phyloP scores from a whole-genome alignment of 2,329 filamentous ascomycete species.

The Penicillium concentricum region DNA sequence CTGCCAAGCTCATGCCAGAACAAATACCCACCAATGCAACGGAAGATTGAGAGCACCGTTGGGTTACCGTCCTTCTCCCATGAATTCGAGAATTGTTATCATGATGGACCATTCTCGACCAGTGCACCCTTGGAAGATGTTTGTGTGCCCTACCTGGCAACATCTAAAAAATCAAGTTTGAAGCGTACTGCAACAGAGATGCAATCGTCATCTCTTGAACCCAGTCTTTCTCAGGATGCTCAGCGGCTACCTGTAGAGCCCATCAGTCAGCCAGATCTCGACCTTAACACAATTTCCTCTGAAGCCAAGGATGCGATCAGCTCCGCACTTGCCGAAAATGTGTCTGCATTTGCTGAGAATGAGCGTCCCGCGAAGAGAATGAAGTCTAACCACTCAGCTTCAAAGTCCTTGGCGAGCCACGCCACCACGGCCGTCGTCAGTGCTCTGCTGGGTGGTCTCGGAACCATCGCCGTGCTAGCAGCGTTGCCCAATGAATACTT shows the following conservation, averaged over 20 bases:
- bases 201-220: constrained; percentile 11
- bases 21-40: not conserved
- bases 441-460: constrained; percentile 43
- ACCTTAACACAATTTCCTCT: constrained; percentile 8
- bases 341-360: constrained; percentile 10
- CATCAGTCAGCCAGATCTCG: constrained; percentile 14
- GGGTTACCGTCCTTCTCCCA: not conserved
- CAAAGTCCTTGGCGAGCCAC: constrained; percentile 34
- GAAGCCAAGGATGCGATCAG: constrained; percentile 11
- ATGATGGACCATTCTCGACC: constrained; percentile 23
- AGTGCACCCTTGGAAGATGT: not conserved
- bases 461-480: constrained; percentile 42
- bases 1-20: not conserved
- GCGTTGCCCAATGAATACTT: constrained; percentile 46
- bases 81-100: constrained; percentile 10
- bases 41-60: not conserved
- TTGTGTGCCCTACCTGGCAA: too few species aligned
- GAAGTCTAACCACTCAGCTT: constrained; percentile 21
- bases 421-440: constrained; percentile 41
- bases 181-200: constrained; percentile 37
- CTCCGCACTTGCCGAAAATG: constrained; percentile 14
- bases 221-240: constrained; percentile 23
- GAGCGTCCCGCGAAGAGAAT: constrained; percentile 30
- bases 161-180: not conserved
- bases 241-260: constrained; percentile 20